Conservation (phyloP, 805 yeast species). For the Yamadazyma sp. region DNA sequence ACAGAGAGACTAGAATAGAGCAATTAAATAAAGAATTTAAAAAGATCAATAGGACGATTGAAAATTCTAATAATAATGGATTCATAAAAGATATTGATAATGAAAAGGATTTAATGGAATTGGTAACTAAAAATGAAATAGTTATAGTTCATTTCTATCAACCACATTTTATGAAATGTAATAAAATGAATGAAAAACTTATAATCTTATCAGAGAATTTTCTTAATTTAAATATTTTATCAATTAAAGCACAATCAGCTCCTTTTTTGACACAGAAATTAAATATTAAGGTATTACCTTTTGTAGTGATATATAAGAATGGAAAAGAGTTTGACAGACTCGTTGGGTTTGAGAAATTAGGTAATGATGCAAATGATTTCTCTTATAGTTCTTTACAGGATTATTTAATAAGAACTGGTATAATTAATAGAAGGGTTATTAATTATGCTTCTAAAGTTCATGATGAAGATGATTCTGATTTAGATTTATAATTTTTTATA, state of each 20-base stretch:
- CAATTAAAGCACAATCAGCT: slow-evolving; percentile 59
- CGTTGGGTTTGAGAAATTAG: slow-evolving; percentile 67
- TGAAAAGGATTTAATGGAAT: slow-evolving; percentile 57
- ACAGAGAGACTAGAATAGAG: slow-evolving; percentile 62
- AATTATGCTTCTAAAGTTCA: no score
- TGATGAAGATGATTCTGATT: slow-evolving; percentile 13
- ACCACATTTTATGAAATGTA: slow-evolving; percentile 58
- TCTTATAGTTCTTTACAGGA: slow-evolving; percentile 47
- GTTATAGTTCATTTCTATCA: slow-evolving; percentile 64
- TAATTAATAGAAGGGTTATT: slow-evolving; percentile 18
- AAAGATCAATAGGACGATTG: slow-evolving; percentile 22
- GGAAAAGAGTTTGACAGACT: slow-evolving; percentile 60
- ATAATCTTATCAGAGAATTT: slow-evolving; percentile 54
- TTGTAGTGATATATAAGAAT: slow-evolving; percentile 55
- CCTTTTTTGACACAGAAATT: slow-evolving; percentile 71
- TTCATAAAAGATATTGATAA: slow-evolving; percentile 35
- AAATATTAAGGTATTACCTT: slow-evolving; percentile 66
- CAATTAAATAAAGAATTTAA: slow-evolving; percentile 48
- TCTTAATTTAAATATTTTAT: slow-evolving; percentile 49
- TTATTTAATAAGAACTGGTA: slow-evolving; percentile 14
- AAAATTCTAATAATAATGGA: slow-evolving; percentile 29
- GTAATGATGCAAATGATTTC: slow-evolving; percentile 45
- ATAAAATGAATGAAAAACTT: slow-evolving; percentile 49
- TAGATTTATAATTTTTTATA: slow-evolving; percentile 9
- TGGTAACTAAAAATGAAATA: slow-evolving; percentile 39